These are phyloP conservation scores for Plantago elongata DNA, from an alignment of 257 asterid genomes.

Conservation along the genomic window DNA sequence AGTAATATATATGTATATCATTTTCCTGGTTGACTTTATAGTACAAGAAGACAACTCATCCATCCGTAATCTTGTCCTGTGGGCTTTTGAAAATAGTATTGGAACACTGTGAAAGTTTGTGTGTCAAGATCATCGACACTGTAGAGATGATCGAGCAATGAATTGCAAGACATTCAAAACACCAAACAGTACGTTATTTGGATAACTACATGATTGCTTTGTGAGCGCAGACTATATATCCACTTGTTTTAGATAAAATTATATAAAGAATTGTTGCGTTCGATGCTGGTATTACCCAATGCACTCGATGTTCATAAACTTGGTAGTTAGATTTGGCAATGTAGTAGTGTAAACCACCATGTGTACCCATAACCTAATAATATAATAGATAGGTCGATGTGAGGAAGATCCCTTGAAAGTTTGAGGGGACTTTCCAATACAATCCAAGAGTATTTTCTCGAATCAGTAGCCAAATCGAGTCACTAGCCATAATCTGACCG, in stretches of 20 bases:
- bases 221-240: slow-evolving; percentile 20
- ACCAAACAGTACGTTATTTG: neutral
- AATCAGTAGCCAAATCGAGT: no score
- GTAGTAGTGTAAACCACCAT: no score
- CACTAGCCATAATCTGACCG: no score
- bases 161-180: neutral
- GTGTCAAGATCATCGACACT: slow-evolving; percentile 7
- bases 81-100: slow-evolving; percentile 22
- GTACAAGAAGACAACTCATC: slow-evolving; percentile 36
- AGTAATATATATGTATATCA: neutral
- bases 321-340: no score
- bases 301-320: no score
- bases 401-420: no score
- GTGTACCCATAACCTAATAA: no score
- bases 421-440: no score
- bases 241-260: slow-evolving; percentile 3
- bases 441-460: no score
- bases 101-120: slow-evolving; percentile 20
- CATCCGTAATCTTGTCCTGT: slow-evolving; percentile 26
- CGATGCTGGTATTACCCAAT: no score
- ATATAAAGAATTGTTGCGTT: no score
- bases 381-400: no score
- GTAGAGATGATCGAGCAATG: slow-evolving; percentile 11
- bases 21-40: neutral
- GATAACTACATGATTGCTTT: neutral